A percentile compares a stretch with the other conserved stretches of the same genome.
Evolutionary conservation across 2,329 filamentous ascomycete species (phyloP).

Genomic region (Cordyceps sp.): DNA sequence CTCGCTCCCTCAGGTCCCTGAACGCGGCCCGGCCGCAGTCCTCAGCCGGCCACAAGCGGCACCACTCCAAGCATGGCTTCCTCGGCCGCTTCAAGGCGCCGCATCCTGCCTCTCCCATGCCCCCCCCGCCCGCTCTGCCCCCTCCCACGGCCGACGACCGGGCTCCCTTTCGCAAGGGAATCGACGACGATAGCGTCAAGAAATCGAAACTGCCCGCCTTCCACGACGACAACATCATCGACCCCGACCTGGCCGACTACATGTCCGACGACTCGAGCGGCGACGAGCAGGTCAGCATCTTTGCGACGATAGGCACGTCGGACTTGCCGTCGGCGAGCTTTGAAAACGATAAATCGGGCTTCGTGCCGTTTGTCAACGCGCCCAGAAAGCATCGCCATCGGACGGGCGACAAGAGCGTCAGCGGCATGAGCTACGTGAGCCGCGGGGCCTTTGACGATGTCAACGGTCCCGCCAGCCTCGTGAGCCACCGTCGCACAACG

Average conservation of each 20-base stretch:
- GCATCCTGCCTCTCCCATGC: conserved; percentile 18
- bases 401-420: conserved; percentile 59
- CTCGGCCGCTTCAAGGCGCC: conserved; percentile 53
- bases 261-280: conserved; percentile 93
- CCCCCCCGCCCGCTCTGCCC: not conserved
- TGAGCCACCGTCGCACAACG: conserved; percentile 42
- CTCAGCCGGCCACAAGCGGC: conserved; percentile 57
- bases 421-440: conserved; percentile 50
- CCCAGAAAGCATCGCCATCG: conserved; percentile 61
- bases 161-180: conserved; percentile 69
- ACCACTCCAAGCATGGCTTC: conserved; percentile 76
- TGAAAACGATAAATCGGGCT: conserved; percentile 58
- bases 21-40: conserved; percentile 57
- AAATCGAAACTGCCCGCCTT: conserved; percentile 71
- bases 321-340: conserved; percentile 46
- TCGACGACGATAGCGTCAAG: conserved; percentile 46
- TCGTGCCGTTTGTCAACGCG: conserved; percentile 55
- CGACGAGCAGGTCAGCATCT: conserved; percentile 79
- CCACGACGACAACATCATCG: conserved; percentile 96
- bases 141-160: conserved; percentile 49
- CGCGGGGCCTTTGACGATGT: conserved; percentile 50
- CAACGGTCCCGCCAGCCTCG: conserved; percentile 35
- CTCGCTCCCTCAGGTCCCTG: conserved; percentile 68
- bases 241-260: conserved; percentile 86
- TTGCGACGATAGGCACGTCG: conserved; percentile 55